Conservation (phyloP, 805 yeast genomes). For the Yarrowia osloensis region DNA sequence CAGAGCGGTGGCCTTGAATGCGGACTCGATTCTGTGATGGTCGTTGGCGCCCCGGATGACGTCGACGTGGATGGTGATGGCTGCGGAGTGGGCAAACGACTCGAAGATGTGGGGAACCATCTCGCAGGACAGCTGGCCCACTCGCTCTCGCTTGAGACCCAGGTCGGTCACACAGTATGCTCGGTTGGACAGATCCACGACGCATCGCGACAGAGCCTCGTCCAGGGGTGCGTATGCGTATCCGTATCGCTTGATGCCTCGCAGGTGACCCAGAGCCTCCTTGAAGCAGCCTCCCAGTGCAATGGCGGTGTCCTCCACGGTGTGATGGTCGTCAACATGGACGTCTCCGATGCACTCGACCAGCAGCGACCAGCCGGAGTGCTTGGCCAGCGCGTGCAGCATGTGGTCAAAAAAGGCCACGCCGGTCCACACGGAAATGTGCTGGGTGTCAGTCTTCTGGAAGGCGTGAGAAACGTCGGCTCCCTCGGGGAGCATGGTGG, state of each 20-base stretch:
- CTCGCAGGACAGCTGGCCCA: constrained; percentile 89
- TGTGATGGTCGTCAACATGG: constrained; percentile 96
- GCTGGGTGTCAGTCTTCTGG: constrained; percentile 69
- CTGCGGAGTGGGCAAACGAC: constrained; percentile 90
- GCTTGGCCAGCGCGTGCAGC: constrained; percentile 96
- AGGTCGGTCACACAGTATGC: constrained; percentile 89
- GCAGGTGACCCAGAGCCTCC: constrained; percentile 82
- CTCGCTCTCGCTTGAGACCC: constrained; percentile 87
- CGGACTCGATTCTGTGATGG: constrained; percentile 94
- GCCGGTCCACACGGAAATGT: constrained; percentile 82
- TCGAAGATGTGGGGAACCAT: constrained; percentile 98
- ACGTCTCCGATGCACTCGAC: constrained; percentile 91
- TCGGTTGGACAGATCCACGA: constrained; percentile 90
- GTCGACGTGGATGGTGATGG: constrained; percentile 90
- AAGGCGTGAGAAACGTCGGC: constrained; percentile 55
- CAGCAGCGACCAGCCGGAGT: constrained; percentile 91
- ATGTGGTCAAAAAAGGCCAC: constrained; percentile 95
- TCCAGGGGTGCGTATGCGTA: constrained; percentile 93
- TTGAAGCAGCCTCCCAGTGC: constrained; percentile 89
- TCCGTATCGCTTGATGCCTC: constrained; percentile 92
- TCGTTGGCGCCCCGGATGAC: constrained; percentile 92
- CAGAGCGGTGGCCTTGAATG: constrained; percentile 93
- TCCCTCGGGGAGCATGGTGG: constrained; percentile 51
- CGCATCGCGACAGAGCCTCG: constrained; percentile 93
- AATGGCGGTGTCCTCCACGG: constrained; percentile 93